Evolutionary conservation across 768 basidiomycete genomes (phyloP), one percentile per base, ranked within the genome.

Genomic region (Lactarius tabidus): DNA sequence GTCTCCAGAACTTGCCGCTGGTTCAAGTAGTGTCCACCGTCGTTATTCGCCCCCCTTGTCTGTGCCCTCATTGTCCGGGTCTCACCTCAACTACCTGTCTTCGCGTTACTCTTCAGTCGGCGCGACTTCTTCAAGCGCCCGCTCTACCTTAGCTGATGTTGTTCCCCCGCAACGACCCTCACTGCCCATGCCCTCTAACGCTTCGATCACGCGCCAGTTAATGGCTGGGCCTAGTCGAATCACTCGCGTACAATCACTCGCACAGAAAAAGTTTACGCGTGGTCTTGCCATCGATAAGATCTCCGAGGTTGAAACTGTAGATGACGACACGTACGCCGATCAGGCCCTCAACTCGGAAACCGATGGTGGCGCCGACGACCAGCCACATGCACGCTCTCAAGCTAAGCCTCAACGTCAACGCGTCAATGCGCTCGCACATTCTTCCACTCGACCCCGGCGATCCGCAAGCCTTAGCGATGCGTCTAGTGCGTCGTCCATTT

Each of bases 391-490:
- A 17, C 59, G 63, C 17, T 57, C 70, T 51, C 63, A 43, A 68
- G 65, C 36, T 64, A 66, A 64, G 39, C 73, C 71, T 41, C 51
- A 59, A 10, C 65, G 75, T 60, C 64, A 70, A 70, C 61, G 67
- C 71, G 70, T 69, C 53, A 72, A 68, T 6, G 67, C 70, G 64
- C 67, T 76, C 75, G 73, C 66, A 72, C 72, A 56, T 63, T 82
- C 83, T 35, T 77, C 78, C 14, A 77, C 79, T n/a, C 83, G 89
- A 41, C 84, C 87, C 57, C 79, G 90, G 63, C 81, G 90, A 62
- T 91, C 89, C n/a, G 87, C 88, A 18, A 90, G 89, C 73, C 77
- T 91, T 57, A 91, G 88, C 70, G 88, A 91, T 72, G 84, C 85
- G 33, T 72, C 80, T 28, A 74, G 80, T 81, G 69, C 63, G 80